Evolutionary conservation across 83 land plant genomes (phyloP).

Genomic region (Picea engelmannii): DNA sequence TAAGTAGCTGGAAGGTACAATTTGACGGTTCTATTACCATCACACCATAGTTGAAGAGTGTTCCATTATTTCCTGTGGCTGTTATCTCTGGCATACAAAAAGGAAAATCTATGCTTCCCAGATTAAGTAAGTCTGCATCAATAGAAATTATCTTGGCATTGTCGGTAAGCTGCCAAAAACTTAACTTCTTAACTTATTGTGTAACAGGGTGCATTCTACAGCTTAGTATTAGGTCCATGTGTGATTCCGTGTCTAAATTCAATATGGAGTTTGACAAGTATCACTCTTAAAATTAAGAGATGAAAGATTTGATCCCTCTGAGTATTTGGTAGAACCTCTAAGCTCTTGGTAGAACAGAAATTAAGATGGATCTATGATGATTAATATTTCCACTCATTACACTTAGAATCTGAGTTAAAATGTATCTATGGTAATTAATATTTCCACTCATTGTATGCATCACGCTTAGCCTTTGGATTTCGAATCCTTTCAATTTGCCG

Average conservation of each 20-base stretch:
- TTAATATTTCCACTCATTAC: slow-evolving; percentile 44
- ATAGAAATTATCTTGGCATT: slow-evolving; percentile 60
- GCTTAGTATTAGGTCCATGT: no score
- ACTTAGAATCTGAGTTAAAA: slow-evolving; percentile 38
- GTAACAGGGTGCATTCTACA: no score
- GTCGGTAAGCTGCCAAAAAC: slow-evolving; percentile 56
- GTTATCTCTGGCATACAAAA: slow-evolving; percentile 53
- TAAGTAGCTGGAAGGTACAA: slow-evolving; percentile 54
- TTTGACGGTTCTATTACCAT: slow-evolving; percentile 67
- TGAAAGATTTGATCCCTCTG: no score
- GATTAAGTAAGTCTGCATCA: slow-evolving; percentile 57
- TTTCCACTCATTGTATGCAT: slow-evolving; percentile 51
- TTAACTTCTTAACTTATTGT: slow-evolving; percentile 27
- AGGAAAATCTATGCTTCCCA: slow-evolving; percentile 57
- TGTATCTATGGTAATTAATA: slow-evolving; percentile 20
- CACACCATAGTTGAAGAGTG: slow-evolving; percentile 69
- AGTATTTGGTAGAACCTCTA: no score
- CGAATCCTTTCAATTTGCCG: slow-evolving; percentile 24
- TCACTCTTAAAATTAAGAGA: no score
- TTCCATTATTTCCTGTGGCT: slow-evolving; percentile 48
- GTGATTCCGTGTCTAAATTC: no score
- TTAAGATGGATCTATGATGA: no score
- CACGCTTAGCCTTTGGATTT: slow-evolving; percentile 44
- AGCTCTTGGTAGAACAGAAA: no score
- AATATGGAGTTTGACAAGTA: no score